These are phyloP conservation scores for Calonectria hawksworthii DNA, from an alignment of 2,329 filamentous ascomycete genomes.

Conservation along the genomic window DNA sequence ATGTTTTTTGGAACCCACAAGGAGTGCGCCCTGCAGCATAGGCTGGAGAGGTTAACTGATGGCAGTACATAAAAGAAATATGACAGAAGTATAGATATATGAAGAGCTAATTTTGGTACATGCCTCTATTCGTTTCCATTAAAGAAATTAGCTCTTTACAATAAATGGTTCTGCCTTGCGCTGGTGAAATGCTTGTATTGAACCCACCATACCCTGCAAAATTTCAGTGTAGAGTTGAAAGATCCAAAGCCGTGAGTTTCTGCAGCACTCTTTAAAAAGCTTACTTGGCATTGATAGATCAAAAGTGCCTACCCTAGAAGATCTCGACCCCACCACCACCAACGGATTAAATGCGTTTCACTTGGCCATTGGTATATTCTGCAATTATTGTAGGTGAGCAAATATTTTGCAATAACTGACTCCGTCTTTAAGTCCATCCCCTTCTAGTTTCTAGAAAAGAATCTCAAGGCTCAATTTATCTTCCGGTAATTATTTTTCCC, in stretches of 20 bases:
- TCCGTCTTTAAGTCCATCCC: not conserved
- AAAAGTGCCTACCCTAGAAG: not conserved
- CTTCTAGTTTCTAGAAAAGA: not conserved
- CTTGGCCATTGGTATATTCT: not conserved
- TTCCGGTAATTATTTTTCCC: not conserved
- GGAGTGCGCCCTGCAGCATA: conserved; percentile 32
- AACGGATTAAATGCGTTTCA: not conserved
- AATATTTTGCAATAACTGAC: not conserved
- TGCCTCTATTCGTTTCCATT: too few species aligned
- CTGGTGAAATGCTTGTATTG: too few species aligned
- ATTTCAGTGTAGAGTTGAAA: too few species aligned
- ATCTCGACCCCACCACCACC: too few species aligned
- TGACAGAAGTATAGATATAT: too few species aligned
- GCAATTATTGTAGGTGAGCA: not conserved
- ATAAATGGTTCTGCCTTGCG: too few species aligned
- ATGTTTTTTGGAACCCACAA: conserved; percentile 58
- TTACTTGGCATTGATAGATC: not conserved
- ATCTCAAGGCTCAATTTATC: not conserved
- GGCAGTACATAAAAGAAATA: not conserved
- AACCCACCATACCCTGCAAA: too few species aligned
- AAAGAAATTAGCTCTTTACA: too few species aligned
- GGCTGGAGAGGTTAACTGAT: too few species aligned
- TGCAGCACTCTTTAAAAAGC: not conserved
- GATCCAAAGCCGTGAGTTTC: not conserved
- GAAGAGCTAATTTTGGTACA: too few species aligned